phyloP scores from a whole-genome alignment of 2,329 filamentous ascomycete genomes.

The Boeremia exigua region DNA sequence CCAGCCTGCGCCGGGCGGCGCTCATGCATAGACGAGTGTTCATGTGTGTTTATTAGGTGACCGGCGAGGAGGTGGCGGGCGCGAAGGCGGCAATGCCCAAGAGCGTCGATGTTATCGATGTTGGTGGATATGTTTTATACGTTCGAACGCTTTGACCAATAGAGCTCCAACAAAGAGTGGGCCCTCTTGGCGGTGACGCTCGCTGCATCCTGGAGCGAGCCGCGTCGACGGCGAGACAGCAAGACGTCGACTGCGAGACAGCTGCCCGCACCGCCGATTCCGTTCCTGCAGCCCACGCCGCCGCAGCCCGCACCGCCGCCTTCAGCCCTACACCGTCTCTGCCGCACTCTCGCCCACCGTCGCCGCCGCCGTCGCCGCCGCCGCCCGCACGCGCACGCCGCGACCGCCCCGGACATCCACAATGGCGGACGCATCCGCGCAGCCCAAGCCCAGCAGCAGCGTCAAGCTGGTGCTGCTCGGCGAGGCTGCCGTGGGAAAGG shows the following conservation, averaged over 20 bases:
- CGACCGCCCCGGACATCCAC: conserved; percentile 12
- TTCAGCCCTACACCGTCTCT: background rate
- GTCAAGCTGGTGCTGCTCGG: conserved; percentile 98
- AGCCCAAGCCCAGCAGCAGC: conserved; percentile 97
- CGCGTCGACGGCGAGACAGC: background rate
- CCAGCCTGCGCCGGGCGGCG: background rate
- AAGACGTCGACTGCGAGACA: conserved; percentile 12
- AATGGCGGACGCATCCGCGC: conserved; percentile 73
- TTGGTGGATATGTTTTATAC: background rate
- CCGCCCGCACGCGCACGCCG: background rate
- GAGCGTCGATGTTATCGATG: background rate
- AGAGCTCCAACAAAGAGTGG: conserved; percentile 1
- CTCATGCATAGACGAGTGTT: background rate
- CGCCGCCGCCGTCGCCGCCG: too few species aligned
- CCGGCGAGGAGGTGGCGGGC: too few species aligned
- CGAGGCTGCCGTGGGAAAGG: conserved; percentile 98
- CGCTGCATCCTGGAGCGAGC: background rate
- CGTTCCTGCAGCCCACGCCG: background rate
- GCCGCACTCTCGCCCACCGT: background rate
- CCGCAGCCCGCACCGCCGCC: background rate
- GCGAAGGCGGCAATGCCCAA: too few species aligned
- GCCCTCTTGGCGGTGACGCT: conserved; percentile 14
- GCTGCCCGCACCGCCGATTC: conserved; percentile 1
- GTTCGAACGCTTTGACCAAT: background rate
- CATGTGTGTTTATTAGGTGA: too few species aligned